Evolutionary conservation across 1,139 yeast genomes (phyloP).

Genomic region (Kurtzmaniella quercitrusa): DNA sequence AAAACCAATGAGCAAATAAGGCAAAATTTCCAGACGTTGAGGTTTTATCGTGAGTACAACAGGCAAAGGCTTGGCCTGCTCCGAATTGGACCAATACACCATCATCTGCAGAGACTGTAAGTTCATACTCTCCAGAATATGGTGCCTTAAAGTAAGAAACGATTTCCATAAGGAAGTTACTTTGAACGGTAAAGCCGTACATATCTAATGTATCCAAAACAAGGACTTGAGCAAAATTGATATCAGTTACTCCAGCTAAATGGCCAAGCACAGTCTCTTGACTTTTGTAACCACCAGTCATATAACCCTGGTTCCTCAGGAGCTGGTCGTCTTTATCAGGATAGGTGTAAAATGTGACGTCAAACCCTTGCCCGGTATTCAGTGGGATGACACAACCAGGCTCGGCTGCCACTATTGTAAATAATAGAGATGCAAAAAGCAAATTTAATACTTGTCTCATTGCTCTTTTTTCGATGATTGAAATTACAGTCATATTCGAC

Average conservation of each 20-base stretch:
- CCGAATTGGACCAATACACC: slow-evolving; percentile 19
- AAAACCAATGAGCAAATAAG: slow-evolving; percentile 11
- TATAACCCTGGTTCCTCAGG: background rate
- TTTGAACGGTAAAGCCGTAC: background rate
- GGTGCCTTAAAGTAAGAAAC: slow-evolving; percentile 20
- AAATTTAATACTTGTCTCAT: too few relatives aligned
- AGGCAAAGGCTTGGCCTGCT: slow-evolving; percentile 17
- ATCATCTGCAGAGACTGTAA: slow-evolving; percentile 17
- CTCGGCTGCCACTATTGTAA: background rate
- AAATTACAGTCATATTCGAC: too few relatives aligned
- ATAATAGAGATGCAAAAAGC: background rate
- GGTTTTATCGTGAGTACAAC: slow-evolving; percentile 16
- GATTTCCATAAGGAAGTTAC: slow-evolving; percentile 17
- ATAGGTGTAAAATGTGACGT: background rate
- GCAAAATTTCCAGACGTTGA: slow-evolving; percentile 8
- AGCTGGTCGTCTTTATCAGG: background rate
- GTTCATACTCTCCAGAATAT: slow-evolving; percentile 17
- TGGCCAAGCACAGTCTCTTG: background rate
- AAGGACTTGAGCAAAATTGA: background rate
- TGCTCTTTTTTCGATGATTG: too few relatives aligned
- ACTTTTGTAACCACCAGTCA: background rate
- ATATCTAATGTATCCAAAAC: too few relatives aligned
- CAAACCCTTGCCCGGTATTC: background rate
- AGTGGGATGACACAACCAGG: background rate
- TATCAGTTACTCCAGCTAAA: background rate